These are phyloP conservation scores for Pelargonium citronellum DNA, from an alignment of 441 rosid genomes.

Conservation along the genomic window DNA sequence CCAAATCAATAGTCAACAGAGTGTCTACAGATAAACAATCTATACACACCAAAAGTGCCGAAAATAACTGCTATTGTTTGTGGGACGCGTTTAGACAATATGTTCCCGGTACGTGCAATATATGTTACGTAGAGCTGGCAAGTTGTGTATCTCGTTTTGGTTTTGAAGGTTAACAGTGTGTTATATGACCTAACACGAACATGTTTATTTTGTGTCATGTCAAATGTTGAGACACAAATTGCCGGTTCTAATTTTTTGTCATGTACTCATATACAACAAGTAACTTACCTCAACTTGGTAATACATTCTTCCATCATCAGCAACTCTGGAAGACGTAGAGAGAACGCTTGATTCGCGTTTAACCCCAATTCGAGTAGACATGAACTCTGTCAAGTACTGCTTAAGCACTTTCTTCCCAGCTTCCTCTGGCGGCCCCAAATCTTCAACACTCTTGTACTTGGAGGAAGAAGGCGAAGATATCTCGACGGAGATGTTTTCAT, in stretches of 20 bases:
- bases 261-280: background rate
- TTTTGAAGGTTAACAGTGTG: no score
- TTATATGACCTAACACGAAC: no score
- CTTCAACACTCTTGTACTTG: constrained; percentile 60
- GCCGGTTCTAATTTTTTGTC: no score
- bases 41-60: no score
- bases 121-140: no score
- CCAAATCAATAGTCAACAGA: background rate
- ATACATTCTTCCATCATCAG: constrained; percentile 82
- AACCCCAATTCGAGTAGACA: constrained; percentile 92
- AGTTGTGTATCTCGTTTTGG: no score
- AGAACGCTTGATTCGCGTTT: constrained; percentile 61
- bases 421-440: constrained; percentile 76
- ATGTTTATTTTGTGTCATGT: no score
- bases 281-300: constrained; percentile 78
- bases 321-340: constrained; percentile 67
- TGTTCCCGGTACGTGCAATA: no score
- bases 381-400: constrained; percentile 88
- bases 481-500: constrained; percentile 79
- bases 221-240: no score
- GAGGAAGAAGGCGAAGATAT: constrained; percentile 93
- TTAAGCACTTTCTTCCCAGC: constrained; percentile 71
- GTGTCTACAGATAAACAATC: background rate
- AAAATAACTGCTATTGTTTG: background rate
- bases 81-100: no score